Evolutionary conservation across 345 rosid species (phyloP).

Genomic region (Linum tenue): DNA sequence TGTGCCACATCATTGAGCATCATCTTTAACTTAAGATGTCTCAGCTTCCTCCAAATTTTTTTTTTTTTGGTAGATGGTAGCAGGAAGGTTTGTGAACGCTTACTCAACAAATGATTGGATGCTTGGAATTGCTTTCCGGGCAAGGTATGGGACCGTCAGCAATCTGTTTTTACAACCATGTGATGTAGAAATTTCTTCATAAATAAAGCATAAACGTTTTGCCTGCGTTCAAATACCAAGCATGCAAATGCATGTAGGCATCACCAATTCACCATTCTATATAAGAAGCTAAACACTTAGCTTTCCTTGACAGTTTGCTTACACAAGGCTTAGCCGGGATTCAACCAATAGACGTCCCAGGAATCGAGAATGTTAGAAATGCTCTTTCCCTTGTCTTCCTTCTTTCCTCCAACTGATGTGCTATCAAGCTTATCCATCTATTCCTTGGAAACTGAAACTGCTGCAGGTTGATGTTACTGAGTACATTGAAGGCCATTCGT

Average conservation of each 20-base stretch:
- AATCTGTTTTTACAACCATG: background rate
- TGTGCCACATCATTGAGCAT: too few relatives aligned
- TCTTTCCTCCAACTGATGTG: conserved; percentile 3
- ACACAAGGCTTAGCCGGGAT: conserved; percentile 94
- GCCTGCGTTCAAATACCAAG: background rate
- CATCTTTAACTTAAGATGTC: too few relatives aligned
- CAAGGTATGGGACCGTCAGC: conserved; percentile 43
- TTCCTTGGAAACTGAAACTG: background rate
- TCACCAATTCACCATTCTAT: background rate
- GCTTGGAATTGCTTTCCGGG: conserved; percentile 92
- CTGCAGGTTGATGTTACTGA: conserved; percentile 72
- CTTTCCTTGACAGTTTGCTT: conserved; percentile 44
- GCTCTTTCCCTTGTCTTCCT: background rate
- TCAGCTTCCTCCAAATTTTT: background rate
- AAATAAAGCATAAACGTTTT: background rate
- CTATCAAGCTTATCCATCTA: background rate
- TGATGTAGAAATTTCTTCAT: too few relatives aligned
- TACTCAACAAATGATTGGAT: conserved; percentile 88
- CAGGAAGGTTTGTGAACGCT: conserved; percentile 90
- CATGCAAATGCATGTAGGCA: background rate
- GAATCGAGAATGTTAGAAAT: conserved; percentile 74
- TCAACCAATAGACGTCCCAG: conserved; percentile 60
- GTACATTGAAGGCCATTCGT: conserved; percentile 78
- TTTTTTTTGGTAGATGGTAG: conserved; percentile 65
- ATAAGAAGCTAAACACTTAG: conserved; percentile 4